Base-by-base conservation (phyloP, 352 stramenopile species). In the Blastocystis sp. region DNA sequence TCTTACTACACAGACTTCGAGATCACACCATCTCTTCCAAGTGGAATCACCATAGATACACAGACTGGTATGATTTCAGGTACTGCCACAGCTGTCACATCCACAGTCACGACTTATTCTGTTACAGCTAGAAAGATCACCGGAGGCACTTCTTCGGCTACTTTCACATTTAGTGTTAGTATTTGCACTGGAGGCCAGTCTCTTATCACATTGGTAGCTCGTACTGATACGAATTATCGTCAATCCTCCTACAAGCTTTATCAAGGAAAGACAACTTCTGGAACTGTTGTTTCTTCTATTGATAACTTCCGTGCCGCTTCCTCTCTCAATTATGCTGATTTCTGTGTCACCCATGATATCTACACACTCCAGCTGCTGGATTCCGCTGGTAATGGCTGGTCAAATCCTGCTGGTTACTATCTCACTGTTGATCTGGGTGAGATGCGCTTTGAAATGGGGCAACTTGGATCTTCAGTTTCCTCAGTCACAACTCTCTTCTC, bases 311-410 rank as follows among this genome's bases (percentile, higher is more conserved):
- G 15, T 19, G 73, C 19, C 6, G 15, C 1, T 0, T 35, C 7
- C 27, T n/a, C 11, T 2, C 37, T 58, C 15, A 58, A 79, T 48
- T 79, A 79, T 56, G 30, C n/a, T 30, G 68, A 79, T 35, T 79
- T 60, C 44, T 79, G 68, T 40, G 6, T 79, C 24, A 7, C 19
- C 0, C 13, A 79, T 53, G 0, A 57, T 42, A 58, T 79, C 37
- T 79, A 87, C 60, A 87, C 57, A n/a, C 7, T 87, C 13, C n/a
- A 87, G n/a, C 13, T 75, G 1, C 33, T 75, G 7, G 78, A 89
- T 64, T 37, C 27, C 33, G 7, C 37, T 19, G 24, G n/a, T 27
- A 62, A 89, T 64, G 78, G 78, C 9, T 78, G 78, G 56, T 24
- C 0, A 22, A 53, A 70, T 51, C 22, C 22, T 17, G 48, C 76